Base-by-base conservation (phyloP, 495 filamentous ascomycete species). In the Sordaria brevicollis region DNA sequence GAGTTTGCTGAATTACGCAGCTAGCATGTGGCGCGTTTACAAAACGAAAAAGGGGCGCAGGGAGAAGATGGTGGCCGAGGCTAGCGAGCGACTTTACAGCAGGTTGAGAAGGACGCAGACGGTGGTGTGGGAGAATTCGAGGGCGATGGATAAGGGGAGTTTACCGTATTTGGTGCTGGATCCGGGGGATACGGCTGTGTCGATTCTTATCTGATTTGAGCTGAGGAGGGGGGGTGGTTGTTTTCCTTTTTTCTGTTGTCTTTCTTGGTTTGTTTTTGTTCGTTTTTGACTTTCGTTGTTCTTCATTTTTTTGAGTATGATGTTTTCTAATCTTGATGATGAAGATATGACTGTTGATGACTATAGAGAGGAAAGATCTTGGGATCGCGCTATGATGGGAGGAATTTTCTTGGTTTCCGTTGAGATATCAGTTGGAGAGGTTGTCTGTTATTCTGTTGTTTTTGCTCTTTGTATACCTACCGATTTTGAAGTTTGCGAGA, bases 111-210 rank as follows among this genome's bases (percentile, higher is more conserved):
- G 19, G 66, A 71, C 76, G 69, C 74, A 75, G 68, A 72, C 37
- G 57, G 1, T 3, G 8, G 75, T 79, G 35, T 79, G 57, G 19
- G 34, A 74, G 29, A 76, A 76, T 33, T 74, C 67, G 31, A 38
- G 13, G 31, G 70, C 34, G 19, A 79, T 80, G 80, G 75, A 76
- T 5, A 72, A 69, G 69, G 79, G 77, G 43, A 80, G 72, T 33
- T 68, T 82, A 6, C 79, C 77, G 35, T 82, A 82, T 71, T 80
- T 78, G 75, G 81, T 82, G 39, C 39, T 82, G 68, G 79, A 82
- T 71, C 80, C 80, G 21, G 74, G 75, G n/a, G 33, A 75, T 39
- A 82, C 80, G 67, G 80, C 80, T 10, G 79, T 82, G 35, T 79
- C 76, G 31, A 82, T 82, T 67, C 65, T 82, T 43, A 82, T 82